Conservation (phyloP, 495 filamentous ascomycete species). For the Paragyromitra xinjiangensis region DNA sequence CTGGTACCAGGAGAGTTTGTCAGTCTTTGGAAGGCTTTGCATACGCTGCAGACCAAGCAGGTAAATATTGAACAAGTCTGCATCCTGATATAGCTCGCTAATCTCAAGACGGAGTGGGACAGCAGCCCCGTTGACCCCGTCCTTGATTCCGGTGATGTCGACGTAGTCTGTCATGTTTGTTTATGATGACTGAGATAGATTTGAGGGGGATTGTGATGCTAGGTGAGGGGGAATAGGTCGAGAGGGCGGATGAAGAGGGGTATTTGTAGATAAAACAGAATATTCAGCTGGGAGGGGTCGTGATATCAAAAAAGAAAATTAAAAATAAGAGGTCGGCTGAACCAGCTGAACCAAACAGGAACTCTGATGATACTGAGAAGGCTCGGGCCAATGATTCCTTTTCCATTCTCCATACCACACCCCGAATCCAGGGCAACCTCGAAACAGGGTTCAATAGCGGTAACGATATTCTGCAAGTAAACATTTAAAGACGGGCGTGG, state of each 20-base stretch:
- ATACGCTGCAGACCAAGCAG: conserved; percentile 57
- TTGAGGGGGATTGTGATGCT: conserved; percentile 3
- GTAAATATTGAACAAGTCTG: conserved; percentile 57
- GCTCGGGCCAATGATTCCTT: conserved; percentile 9
- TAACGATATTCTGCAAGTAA: conserved; percentile 22
- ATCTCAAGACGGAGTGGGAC: conserved; percentile 50
- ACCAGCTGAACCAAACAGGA: not conserved
- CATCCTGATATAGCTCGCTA: conserved; percentile 32
- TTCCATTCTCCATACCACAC: not conserved
- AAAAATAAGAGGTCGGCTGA: not conserved
- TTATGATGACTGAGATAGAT: not conserved
- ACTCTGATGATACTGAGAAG: not conserved
- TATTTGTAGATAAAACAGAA: conserved; percentile 67
- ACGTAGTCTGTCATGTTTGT: conserved; percentile 47
- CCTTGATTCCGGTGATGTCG: conserved; percentile 45
- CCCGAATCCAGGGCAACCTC: not conserved
- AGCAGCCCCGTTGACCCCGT: conserved; percentile 38
- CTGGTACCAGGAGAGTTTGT: conserved; percentile 55
- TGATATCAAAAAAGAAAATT: conserved; percentile 13
- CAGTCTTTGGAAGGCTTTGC: conserved; percentile 55
- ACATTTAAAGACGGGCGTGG: not conserved
- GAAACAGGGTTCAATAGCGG: conserved; percentile 9
- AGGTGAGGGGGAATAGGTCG: conserved; percentile 63
- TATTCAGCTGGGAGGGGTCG: conserved; percentile 60
- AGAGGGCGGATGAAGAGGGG: conserved; percentile 64